Base-by-base conservation (phyloP, 1,139 yeast species). In the Hemisphaericaspora xylanilytica region DNA sequence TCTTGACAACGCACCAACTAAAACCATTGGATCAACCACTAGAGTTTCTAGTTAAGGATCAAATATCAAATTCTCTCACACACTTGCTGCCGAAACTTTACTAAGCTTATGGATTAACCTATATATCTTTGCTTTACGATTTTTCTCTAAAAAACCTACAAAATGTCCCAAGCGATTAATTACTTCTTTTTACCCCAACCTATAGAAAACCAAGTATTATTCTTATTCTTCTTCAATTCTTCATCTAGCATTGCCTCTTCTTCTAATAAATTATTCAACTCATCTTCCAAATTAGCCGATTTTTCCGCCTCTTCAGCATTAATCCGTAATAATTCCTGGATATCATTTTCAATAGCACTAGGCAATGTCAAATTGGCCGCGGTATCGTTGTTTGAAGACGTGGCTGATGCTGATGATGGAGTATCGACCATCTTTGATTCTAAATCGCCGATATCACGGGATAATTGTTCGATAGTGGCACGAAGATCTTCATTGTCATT, bases 401-500 rank as follows among this genome's bases (percentile, higher is more conserved):
- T 10, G 5, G 32, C 24, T 9, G 39, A 25, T 3, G 50, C 37
- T 33, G 48, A 27, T 33, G 45, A 38, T 22, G 55, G 49, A 8
- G 51, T 41, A 27, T 54, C 51, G 9, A 7, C 24, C 13, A 70
- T 54, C 49, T 75, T 70, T 27, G 64, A 56, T 39, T 70, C 75
- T 41, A 84, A 61, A 17, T 77, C 79, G 2, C 65, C 64, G 15
- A 85, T 73, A 44, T 80, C 81, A 2, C 63, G 55, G 40, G 68
- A 62, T 43, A 89, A 64, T 33, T 74, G 74, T 17, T 70, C 74
- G 44, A 88, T 88, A 41, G 79, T 84, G 37, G 80, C 84, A 37
- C 71, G 69, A 22, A 89, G 62, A 17, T 84, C 81, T 9, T 83
- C 88, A 37, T 85, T 75, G 41, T 76, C 95, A 56, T 85, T 85